Conservation (phyloP, 202 grass and related monocot genomes). For the Digitaria exilis region DNA sequence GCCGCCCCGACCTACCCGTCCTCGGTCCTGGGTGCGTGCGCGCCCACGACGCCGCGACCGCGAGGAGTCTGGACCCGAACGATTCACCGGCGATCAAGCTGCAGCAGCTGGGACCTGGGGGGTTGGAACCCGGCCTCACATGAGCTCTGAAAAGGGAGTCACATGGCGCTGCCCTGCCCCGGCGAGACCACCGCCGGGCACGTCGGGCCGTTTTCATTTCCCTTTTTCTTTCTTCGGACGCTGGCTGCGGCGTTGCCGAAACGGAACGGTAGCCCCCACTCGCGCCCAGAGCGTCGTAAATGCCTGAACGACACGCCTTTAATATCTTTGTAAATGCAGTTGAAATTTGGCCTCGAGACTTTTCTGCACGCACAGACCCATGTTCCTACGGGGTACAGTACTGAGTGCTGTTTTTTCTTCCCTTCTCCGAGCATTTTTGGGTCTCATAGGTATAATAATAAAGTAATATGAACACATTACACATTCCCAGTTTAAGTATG, state of each 20-base stretch:
- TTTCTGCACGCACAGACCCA: neutral
- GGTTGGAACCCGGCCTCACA: neutral
- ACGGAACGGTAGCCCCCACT: neutral
- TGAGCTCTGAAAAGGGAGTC: constrained; percentile 13
- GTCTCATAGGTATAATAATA: neutral
- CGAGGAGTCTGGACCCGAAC: neutral
- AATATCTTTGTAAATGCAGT: neutral
- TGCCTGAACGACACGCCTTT: neutral
- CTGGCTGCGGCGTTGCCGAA: neutral
- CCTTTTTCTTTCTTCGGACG: neutral
- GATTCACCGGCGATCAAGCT: neutral
- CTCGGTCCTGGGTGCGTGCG: neutral
- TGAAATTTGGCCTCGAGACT: neutral
- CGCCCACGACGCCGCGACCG: neutral
- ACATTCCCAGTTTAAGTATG: neutral
- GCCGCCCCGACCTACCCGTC: neutral
- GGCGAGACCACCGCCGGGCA: too few relatives aligned
- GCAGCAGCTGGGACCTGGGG: neutral
- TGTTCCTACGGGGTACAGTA: neutral
- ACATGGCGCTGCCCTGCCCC: constrained; percentile 28
- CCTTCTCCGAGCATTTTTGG: neutral
- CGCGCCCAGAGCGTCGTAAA: neutral
- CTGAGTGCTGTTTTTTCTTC: neutral
- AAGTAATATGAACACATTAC: neutral
- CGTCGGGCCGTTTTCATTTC: too few relatives aligned